A percentile compares a stretch with the other conserved stretches of the same genome.
Conservation (phyloP, 257 asterid genomes). For the Handroanthus guayacan region DNA sequence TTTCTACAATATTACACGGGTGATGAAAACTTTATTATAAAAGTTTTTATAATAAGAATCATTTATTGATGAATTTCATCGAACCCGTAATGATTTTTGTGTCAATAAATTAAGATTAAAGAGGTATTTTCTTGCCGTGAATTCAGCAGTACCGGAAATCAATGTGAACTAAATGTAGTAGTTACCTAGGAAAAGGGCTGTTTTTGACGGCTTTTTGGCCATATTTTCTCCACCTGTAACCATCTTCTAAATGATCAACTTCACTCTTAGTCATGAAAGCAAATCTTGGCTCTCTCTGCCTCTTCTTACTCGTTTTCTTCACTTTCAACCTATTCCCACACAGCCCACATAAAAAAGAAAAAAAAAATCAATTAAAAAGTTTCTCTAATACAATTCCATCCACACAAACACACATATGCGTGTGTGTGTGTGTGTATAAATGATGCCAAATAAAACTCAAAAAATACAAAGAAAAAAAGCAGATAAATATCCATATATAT, state of each 20-base stretch:
- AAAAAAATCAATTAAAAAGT: not conserved
- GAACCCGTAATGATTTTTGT: no score
- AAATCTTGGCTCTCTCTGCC: conserved; percentile 67
- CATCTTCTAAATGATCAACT: conserved; percentile 82
- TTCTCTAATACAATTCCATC: not conserved
- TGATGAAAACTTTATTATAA: no score
- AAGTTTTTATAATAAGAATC: no score
- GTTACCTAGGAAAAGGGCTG: conserved; percentile 81
- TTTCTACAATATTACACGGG: no score
- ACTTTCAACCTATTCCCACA: conserved; percentile 55
- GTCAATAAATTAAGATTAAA: no score
- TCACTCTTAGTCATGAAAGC: conserved; percentile 94
- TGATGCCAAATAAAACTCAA: not conserved
- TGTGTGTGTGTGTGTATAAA: no score
- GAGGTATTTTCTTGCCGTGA: no score
- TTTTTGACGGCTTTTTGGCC: conserved; percentile 93
- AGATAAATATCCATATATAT: conserved; percentile 19
- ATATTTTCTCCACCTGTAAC: conserved; percentile 89
- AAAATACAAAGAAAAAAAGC: not conserved
- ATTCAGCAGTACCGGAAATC: not conserved
- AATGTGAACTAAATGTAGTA: not conserved
- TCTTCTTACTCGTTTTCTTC: conserved; percentile 61
- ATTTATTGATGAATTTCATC: no score
- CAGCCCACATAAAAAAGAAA: conserved; percentile 8
- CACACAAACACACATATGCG: no score